Evolutionary conservation across 116 monocot genomes (phyloP).

Genomic region (Papilionanthe hybrid): DNA sequence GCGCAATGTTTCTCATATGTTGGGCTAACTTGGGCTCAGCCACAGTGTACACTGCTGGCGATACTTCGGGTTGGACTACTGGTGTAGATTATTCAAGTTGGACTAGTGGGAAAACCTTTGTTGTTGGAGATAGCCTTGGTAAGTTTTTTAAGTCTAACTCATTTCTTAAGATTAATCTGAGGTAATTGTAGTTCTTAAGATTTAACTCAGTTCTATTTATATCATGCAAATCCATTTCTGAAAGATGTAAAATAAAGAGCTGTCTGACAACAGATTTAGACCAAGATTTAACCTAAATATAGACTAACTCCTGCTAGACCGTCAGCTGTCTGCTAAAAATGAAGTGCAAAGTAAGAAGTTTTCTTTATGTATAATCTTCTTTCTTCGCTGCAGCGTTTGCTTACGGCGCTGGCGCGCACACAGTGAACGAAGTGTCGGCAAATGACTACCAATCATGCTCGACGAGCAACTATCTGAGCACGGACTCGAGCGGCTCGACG

Average conservation of each 20-base stretch:
- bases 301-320: no score
- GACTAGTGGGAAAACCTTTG: slow-evolving; percentile 49
- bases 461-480: slow-evolving; percentile 31
- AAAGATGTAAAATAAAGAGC: no score
- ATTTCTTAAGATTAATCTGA: no score
- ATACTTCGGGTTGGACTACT: slow-evolving; percentile 41
- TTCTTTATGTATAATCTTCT: no score
- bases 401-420: slow-evolving; percentile 35
- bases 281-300: no score
- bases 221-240: no score
- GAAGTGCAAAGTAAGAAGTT: no score
- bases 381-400: slow-evolving; percentile 31
- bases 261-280: no score
- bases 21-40: slow-evolving; percentile 23
- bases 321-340: no score
- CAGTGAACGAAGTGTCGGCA: slow-evolving; percentile 48
- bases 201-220: no score
- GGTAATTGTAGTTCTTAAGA: no score
- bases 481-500: slow-evolving; percentile 49
- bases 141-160: slow-evolving; percentile 2
- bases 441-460: slow-evolving; percentile 54
- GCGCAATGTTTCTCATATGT: slow-evolving; percentile 20
- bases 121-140: slow-evolving; percentile 61
- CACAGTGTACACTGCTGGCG: slow-evolving; percentile 58
- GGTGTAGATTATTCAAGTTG: slow-evolving; percentile 46